A percentile compares a stretch with the other conserved stretches of the same genome.
phyloP scores from a whole-genome alignment of 1,284 basidiomycete species.

The Cryptococcus sp. region DNA sequence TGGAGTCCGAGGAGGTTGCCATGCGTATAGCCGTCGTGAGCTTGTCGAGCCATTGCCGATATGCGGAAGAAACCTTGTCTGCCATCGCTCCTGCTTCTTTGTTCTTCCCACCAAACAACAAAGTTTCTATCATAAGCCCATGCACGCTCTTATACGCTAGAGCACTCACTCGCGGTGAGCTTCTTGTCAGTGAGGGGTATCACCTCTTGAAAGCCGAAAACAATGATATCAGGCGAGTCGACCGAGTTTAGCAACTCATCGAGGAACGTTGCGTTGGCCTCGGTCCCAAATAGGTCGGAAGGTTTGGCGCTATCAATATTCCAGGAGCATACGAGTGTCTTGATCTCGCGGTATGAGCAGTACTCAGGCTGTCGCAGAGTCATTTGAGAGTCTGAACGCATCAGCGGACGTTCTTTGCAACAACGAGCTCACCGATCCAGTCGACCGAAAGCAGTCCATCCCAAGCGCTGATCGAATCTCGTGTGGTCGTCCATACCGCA shows the following conservation, averaged over 20 bases:
- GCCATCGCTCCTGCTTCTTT: conserved; percentile 46
- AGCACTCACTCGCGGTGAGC: conserved; percentile 66
- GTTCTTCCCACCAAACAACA: conserved; percentile 68
- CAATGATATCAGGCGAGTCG: conserved; percentile 76
- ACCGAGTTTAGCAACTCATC: conserved; percentile 63
- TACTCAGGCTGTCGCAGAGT: conserved; percentile 68
- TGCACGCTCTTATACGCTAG: background rate
- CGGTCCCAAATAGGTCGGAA: conserved; percentile 58
- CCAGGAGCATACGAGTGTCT: conserved; percentile 82
- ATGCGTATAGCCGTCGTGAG: conserved; percentile 66
- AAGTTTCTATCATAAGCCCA: conserved; percentile 53
- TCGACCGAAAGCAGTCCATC: conserved; percentile 79
- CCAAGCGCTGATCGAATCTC: conserved; percentile 80
- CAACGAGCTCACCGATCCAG: conserved; percentile 65
- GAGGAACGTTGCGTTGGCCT: conserved; percentile 67
- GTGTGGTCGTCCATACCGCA: conserved; percentile 68
- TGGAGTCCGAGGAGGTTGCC: conserved; percentile 60
- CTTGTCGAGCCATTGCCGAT: conserved; percentile 80
- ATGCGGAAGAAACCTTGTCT: conserved; percentile 71
- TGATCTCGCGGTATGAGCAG: conserved; percentile 71
- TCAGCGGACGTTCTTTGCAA: background rate
- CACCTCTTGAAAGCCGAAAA: conserved; percentile 92
- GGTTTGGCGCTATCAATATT: conserved; percentile 88
- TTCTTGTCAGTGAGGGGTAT: conserved; percentile 88
- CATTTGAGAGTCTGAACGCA: conserved; percentile 61